Evolutionary conservation across 208 protist genomes (phyloP).

Genomic region (Porcisia hertigi): DNA sequence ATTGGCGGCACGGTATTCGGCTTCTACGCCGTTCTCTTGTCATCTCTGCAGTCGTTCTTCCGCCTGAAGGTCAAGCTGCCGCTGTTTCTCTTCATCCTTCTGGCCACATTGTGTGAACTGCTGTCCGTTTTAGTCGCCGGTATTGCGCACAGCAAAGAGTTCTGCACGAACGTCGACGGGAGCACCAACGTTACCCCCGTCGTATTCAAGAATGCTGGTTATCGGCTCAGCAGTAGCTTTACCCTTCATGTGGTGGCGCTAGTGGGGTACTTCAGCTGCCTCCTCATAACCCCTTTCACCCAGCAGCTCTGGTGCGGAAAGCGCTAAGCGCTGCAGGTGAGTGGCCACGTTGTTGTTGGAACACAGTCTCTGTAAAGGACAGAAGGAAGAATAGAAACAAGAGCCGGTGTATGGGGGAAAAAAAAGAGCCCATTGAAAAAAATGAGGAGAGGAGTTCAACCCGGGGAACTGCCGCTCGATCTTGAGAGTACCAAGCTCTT

Average conservation of each 20-base stretch:
- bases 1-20: conserved; percentile 49
- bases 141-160: conserved; percentile 31
- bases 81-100: conserved; percentile 47
- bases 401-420: not conserved
- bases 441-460: not conserved
- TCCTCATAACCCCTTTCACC: conserved; percentile 51
- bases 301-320: conserved; percentile 60
- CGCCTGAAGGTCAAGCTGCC: conserved; percentile 53
- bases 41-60: conserved; percentile 42
- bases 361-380: not conserved
- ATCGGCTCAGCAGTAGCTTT: conserved; percentile 40
- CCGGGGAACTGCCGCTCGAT: not conserved
- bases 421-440: not conserved
- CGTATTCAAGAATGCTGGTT: conserved; percentile 48
- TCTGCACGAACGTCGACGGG: conserved; percentile 33
- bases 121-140: conserved; percentile 34
- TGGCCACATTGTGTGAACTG: conserved; percentile 40
- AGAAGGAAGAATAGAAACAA: no score
- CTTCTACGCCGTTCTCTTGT: conserved; percentile 46
- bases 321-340: conserved; percentile 13
- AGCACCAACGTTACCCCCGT: conserved; percentile 33
- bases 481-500: not conserved
- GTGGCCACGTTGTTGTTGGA: no score
- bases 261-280: conserved; percentile 31
- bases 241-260: conserved; percentile 46